phyloP scores from a whole-genome alignment of 441 rosid species.

The Gossypium trilobum region DNA sequence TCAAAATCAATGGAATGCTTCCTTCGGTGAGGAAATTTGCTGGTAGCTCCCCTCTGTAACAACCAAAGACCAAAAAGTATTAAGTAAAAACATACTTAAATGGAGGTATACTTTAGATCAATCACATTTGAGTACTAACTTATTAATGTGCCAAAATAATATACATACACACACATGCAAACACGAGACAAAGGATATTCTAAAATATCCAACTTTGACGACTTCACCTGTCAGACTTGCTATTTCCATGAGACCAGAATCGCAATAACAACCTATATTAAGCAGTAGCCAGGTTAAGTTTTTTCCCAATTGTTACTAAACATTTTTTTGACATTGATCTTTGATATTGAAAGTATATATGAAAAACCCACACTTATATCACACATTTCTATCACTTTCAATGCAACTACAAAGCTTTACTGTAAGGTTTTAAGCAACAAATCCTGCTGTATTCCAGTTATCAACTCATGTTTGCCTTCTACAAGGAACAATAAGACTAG shows the following conservation, averaged over 20 bases:
- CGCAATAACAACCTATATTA: not conserved
- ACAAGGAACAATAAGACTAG: not conserved
- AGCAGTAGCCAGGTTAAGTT: not conserved
- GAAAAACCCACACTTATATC: not conserved
- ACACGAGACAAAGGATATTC: not conserved
- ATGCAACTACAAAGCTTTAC: not conserved
- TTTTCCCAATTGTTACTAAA: not conserved
- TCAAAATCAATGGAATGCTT: constrained; percentile 57
- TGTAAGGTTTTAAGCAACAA: not conserved
- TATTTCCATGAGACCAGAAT: not conserved
- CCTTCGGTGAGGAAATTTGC: constrained; percentile 55
- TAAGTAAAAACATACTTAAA: not conserved
- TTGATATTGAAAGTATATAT: not conserved
- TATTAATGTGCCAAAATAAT: not conserved
- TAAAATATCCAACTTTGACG: not conserved
- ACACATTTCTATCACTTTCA: not conserved
- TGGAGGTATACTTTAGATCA: not conserved
- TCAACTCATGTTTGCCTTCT: constrained; percentile 4
- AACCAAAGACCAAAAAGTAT: constrained; percentile 19
- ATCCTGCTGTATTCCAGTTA: not conserved
- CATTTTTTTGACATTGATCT: not conserved
- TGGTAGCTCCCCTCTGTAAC: constrained; percentile 39
- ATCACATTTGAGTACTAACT: not conserved
- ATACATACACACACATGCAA: not conserved
- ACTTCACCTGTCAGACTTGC: not conserved